Evolutionary conservation across 2,329 filamentous ascomycete species (phyloP), one percentile per base, ranked within the genome.

Genomic region (Colletotrichum melonis): DNA sequence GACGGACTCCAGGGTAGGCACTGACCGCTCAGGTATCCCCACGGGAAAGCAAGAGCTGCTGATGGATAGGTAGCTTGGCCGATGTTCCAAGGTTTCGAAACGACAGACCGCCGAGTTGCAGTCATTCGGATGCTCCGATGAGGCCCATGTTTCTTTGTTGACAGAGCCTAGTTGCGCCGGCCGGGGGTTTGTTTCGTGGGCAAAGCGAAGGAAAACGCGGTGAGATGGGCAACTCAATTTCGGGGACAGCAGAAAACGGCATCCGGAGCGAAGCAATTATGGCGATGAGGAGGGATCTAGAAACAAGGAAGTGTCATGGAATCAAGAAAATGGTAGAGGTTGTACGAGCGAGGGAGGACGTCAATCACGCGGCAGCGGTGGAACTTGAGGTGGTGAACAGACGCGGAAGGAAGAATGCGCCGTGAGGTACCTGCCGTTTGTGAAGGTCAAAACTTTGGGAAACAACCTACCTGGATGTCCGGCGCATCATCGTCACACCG

Each of bases 11-110:
- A 69, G 59, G 69, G 66, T 54, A 60, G 42, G 71, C 71, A 71
- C 35, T 70, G 71, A 59, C 56, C 67, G 69, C 73, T 28, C 52
- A 49, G 49, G 32, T 38, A 68, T 68, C 64, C 64, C 64, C 63
- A 57, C 46, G 35, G 58, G 28, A 30, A 60, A 66, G 57, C 67
- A 74, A 71, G 56, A 35, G 38, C 59, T 63, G 67, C 67, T 63
- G 59, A 71, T 74, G 72, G 66, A 59, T 52, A 59, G 66, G 54
- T 52, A 59, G 72, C 22, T 28, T 59, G 26, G 35, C 24, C 38
- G 16, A 59, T 35, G 62, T 66, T 63, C 32, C 67, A 64, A 69
- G 67, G 54, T 64, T 46, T 60, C 42, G 46, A 57, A 35, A 63
- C 69, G 49, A 14, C 24, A 63, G 56, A 68, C 28, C 6, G 56